A percentile compares a stretch with the other conserved stretches of the same genome.
Evolutionary conservation across 2,329 filamentous ascomycete genomes (phyloP).

Genomic region (Colletotrichum abscissum): DNA sequence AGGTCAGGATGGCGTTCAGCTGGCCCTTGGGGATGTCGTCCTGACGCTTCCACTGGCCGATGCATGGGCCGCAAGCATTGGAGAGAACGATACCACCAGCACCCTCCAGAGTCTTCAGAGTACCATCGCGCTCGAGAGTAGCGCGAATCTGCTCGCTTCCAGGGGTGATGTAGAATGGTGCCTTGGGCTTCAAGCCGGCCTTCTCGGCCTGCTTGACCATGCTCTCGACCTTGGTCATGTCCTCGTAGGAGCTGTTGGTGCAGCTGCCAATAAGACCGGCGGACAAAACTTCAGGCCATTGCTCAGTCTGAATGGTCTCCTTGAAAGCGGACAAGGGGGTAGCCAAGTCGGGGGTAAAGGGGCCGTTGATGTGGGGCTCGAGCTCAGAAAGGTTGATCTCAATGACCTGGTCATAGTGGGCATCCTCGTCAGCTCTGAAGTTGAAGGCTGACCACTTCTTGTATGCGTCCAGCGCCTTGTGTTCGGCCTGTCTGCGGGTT

Average conservation of each 20-base stretch:
- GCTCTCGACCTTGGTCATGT: constrained; percentile 96
- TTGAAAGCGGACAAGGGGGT: constrained; percentile 93
- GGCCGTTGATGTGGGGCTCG: constrained; percentile 97
- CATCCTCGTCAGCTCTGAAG: constrained; percentile 82
- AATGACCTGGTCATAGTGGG: constrained; percentile 90
- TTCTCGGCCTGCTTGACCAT: constrained; percentile 90
- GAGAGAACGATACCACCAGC: constrained; percentile 92
- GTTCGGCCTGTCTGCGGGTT: constrained; percentile 73
- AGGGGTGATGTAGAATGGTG: constrained; percentile 95
- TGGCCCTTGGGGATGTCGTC: constrained; percentile 88
- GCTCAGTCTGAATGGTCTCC: constrained; percentile 81
- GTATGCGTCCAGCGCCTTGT: constrained; percentile 31
- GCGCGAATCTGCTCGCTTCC: constrained; percentile 97
- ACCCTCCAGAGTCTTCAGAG: constrained; percentile 84
- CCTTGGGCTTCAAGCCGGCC: constrained; percentile 89
- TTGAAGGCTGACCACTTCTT: constrained; percentile 35
- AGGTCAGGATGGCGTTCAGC: constrained; percentile 93
- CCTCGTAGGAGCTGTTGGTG: constrained; percentile 98
- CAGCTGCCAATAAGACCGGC: constrained; percentile 97
- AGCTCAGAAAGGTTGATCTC: constrained; percentile 90
- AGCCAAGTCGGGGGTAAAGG: constrained; percentile 94
- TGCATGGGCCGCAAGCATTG: constrained; percentile 94
- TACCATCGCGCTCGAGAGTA: constrained; percentile 89
- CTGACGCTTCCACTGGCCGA: constrained; percentile 94
- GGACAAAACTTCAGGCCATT: constrained; percentile 91